phyloP scores from a whole-genome alignment of 2,329 filamentous ascomycete genomes.

The Xylariaceae sp. region DNA sequence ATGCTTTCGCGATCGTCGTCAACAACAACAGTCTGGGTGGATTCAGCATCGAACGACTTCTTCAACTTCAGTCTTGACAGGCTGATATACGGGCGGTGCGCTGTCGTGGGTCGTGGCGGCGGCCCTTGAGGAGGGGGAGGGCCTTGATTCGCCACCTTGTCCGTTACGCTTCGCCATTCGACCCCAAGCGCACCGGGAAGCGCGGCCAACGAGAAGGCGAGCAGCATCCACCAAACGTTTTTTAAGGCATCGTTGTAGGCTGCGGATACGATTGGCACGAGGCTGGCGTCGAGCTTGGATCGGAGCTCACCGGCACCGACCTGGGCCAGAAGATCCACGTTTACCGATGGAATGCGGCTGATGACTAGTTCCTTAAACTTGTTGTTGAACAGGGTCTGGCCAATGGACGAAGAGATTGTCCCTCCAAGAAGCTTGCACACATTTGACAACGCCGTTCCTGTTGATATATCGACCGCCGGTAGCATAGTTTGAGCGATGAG shows the following conservation, averaged over 20 bases:
- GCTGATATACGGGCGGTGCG: too few species aligned
- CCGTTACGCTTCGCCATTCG: conserved; percentile 11
- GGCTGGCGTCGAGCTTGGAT: neutral
- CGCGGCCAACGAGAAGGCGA: neutral
- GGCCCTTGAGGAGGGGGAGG: too few species aligned
- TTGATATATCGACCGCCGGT: conserved; percentile 6
- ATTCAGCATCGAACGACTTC: too few species aligned
- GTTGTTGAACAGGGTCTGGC: conserved; percentile 6
- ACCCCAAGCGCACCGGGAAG: conserved; percentile 1
- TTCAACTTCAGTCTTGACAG: too few species aligned
- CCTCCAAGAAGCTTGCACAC: conserved; percentile 9
- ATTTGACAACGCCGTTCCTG: conserved; percentile 6
- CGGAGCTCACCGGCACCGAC: neutral
- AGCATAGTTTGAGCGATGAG: conserved; percentile 15
- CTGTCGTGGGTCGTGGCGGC: too few species aligned
- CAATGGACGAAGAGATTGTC: conserved; percentile 6
- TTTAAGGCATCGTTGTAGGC: conserved; percentile 12
- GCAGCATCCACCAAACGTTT: conserved; percentile 5
- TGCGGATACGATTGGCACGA: neutral
- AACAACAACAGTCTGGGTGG: too few species aligned
- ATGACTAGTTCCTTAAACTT: conserved; percentile 4
- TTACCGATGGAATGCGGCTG: neutral
- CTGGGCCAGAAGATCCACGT: neutral
- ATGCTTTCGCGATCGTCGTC: too few species aligned
- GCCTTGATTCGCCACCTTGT: conserved; percentile 11